Evolutionary conservation across 139 green algal species (phyloP).

Genomic region (Raphidocelis subcapitata): DNA sequence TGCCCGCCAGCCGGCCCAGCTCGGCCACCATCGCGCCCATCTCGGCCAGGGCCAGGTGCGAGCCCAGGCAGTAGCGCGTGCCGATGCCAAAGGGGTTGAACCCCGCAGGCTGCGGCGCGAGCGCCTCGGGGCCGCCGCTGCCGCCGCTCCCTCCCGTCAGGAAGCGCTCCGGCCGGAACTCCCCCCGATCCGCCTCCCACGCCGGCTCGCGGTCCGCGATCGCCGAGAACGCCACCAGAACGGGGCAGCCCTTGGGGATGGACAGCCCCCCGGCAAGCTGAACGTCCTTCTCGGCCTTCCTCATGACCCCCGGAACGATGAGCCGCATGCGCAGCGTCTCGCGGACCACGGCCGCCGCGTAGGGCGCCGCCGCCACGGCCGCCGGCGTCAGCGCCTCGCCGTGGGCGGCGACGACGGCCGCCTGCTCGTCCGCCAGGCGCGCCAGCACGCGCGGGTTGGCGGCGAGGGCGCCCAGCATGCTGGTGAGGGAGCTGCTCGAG

Average conservation of each 20-base stretch:
- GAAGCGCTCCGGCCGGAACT: conserved; percentile 7
- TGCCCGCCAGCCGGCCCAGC: conserved; percentile 1
- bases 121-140: neutral
- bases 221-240: neutral
- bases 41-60: conserved; percentile 7
- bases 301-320: neutral
- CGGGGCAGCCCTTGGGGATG: conserved; percentile 2
- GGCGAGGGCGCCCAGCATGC: neutral
- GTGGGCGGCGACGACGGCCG: neutral
- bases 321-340: conserved; percentile 8
- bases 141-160: neutral
- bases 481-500: conserved; percentile 16
- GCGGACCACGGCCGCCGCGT: conserved; percentile 4
- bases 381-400: conserved; percentile 2
- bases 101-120: neutral
- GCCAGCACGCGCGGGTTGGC: neutral
- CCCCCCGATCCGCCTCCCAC: neutral
- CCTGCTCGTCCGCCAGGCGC: conserved; percentile 4
- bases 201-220: conserved; percentile 10
- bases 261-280: neutral
- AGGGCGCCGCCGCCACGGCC: conserved; percentile 7
- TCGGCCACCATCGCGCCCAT: conserved; percentile 8
- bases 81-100: conserved; percentile 12
- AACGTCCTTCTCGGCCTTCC: neutral
- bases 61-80: conserved; percentile 15